A percentile compares a stretch with the other conserved stretches of the same genome.
These are phyloP conservation scores for Cruciata laevipes DNA, from an alignment of 257 asterid species.

Conservation along the genomic window DNA sequence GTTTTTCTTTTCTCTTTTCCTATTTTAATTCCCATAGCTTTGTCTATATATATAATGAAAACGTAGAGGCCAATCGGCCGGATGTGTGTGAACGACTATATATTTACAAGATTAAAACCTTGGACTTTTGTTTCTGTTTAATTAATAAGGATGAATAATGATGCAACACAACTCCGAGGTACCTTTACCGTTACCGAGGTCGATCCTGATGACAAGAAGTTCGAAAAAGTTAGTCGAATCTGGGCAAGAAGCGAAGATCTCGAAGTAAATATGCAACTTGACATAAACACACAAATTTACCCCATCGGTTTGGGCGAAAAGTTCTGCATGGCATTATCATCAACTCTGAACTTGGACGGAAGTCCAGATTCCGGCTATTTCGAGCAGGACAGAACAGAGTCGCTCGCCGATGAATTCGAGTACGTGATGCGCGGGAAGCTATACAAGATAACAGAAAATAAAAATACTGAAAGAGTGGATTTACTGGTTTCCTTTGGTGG, in stretches of 20 bases:
- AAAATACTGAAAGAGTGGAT: constrained; percentile 51
- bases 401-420: constrained; percentile 82
- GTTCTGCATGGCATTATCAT: constrained; percentile 78
- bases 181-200: constrained; percentile 51
- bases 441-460: constrained; percentile 72
- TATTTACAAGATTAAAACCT: too few relatives aligned
- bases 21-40: too few relatives aligned
- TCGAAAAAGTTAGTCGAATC: constrained; percentile 69
- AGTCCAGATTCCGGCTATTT: constrained; percentile 77
- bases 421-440: constrained; percentile 93
- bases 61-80: too few relatives aligned
- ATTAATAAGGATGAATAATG: constrained; percentile 23
- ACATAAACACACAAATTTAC: constrained; percentile 63
- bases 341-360: constrained; percentile 92
- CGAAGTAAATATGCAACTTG: constrained; percentile 73
- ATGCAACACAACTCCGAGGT: constrained; percentile 70
- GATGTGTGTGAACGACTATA: too few relatives aligned
- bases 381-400: constrained; percentile 62
- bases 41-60: too few relatives aligned
- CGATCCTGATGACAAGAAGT: constrained; percentile 79
- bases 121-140: too few relatives aligned
- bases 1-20: too few relatives aligned
- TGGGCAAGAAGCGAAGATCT: constrained; percentile 78
- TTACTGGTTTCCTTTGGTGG: constrained; percentile 66
- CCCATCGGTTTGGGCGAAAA: constrained; percentile 71